Evolutionary conservation across 805 yeast species (phyloP).

Genomic region (Yamadazyma insecticola): DNA sequence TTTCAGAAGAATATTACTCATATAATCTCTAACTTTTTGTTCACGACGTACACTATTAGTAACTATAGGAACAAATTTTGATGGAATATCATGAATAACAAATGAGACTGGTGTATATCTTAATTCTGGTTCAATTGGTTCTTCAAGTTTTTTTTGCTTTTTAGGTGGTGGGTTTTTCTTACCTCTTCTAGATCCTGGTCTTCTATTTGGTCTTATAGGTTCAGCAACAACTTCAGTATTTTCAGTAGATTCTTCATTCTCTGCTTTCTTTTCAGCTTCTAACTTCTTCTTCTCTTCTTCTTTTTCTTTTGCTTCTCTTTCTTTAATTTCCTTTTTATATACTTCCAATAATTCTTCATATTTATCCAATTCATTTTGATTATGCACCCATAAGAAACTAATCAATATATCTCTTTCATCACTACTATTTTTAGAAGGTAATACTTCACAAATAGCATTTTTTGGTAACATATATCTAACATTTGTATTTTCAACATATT

Average conservation of each 20-base stretch:
- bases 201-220: conserved; percentile 4
- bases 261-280: conserved; percentile 15
- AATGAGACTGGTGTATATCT: conserved; percentile 62
- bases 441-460: conserved; percentile 65
- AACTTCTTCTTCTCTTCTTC: conserved; percentile 20
- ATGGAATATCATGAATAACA: conserved; percentile 60
- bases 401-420: conserved; percentile 38
- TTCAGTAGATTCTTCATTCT: conserved; percentile 21
- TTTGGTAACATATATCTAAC: conserved; percentile 74
- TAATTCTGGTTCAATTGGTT: conserved; percentile 41
- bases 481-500: conserved; percentile 74
- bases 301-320: conserved; percentile 22
- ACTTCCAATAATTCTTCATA: conserved; percentile 34
- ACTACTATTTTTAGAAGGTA: conserved; percentile 22
- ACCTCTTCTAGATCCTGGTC: conserved; percentile 2
- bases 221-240: conserved; percentile 15
- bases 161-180: conserved; percentile 15
- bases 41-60: conserved; percentile 58
- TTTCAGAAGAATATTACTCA: conserved; percentile 54
- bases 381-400: conserved; percentile 49
- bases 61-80: conserved; percentile 59
- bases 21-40: conserved; percentile 51
- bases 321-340: conserved; percentile 24
- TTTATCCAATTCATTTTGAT: conserved; percentile 42
- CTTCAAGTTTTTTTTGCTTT: conserved; percentile 12